Base-by-base conservation (phyloP, 352 stramenopile species). In the Pythium scleroteichum region DNA sequence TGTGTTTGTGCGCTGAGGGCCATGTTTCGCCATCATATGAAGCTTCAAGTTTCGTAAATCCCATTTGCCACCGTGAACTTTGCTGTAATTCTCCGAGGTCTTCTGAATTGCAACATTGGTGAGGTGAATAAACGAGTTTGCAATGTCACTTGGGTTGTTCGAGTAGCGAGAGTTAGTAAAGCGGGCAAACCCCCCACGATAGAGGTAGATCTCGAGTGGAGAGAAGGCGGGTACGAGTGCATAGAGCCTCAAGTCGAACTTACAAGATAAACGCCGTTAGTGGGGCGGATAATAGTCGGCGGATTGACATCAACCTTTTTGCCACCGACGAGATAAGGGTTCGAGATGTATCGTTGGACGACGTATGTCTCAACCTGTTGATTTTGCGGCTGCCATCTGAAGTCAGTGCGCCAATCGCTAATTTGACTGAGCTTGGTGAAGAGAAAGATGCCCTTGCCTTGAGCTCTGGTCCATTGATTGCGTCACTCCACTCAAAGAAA, bases 61-160 rank as follows among this genome's bases (percentile, higher is more conserved):
- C 92, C 91, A 97, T 69, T 98, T 98, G 45, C 88, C 86, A 26
- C 93, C 91, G 51, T 95, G 82, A 53, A 88, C 71, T 52, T 94
- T 95, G 76, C 98, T 95, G 82, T 98, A 98, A 61, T 97, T 79
- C 41, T 97, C 87, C 13, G 82, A 93, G 0, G 88, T 97, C 73
- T 98, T 98, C 69, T 98, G 93, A 51, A 98, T 97, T 39, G 92
- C 88, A 39, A 98, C 87, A 66, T 98, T 98, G 5, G 94, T 98
- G 13, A 98, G 84, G 75, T 98, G 94, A 53, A 98, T 93, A 53
- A 95, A 96, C 29, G 78, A 89, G 57, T 97, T 97, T 35, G 87
- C 86, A 22, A 97, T 96, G 64, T 96, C 85, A 55, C 74, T 90
- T 14, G 83, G 74, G 49, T 96, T 88, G 57, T 91, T 94, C 23